Base-by-base conservation (phyloP, 192 early-diverging fungal genomes). In the Coemansia sp. region DNA sequence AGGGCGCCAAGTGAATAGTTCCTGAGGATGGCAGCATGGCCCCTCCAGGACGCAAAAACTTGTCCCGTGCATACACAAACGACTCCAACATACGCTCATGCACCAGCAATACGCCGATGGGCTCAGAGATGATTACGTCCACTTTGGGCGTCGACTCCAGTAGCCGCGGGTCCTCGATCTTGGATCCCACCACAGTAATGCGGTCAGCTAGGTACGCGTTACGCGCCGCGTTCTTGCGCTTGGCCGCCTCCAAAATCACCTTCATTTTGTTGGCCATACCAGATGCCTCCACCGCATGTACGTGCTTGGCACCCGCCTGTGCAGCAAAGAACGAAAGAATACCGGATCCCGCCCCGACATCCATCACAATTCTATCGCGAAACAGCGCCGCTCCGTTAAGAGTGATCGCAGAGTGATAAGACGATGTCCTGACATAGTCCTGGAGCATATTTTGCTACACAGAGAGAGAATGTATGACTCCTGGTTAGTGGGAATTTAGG, bases 361-460 rank as follows among this genome's bases (percentile, higher is more conserved):
- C 97, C 90, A 96, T 91, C 30, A 96, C 92, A 3, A 90, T 68
- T 69, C 94, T 92, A 59, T 91, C 88, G 62, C 87, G 72, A 66
- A 99, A 97, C 62, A 92, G 84, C 35, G 83, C 68, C 4, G 88
- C 78, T 3, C 86, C 85, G 76, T 97, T 98, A 40, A 89, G 75
- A 6, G 94, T 68, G 60, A 99, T 99, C 4, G 97, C 96, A 21
- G 90, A 90, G 67, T 95, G 91, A 78, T 98, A 99, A 26, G 93
- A 87, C 8, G 93, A 93, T n/a, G 97, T 99, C 35, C 97, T 86
- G 19, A 99, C 91, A 28, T 86, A 88, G 75, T 99, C 97, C 84
- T 96, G 91, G 14, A 98, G 89, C 96, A 98, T 98, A 78, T 98
- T 98, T 89, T 96, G 95, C 92, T 97, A 81, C 96, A 81, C 63